A percentile compares a stretch with the other conserved stretches of the same genome.
Evolutionary conservation across 192 early-diverging fungal species (phyloP).

Genomic region (Backusella morwellensis): DNA sequence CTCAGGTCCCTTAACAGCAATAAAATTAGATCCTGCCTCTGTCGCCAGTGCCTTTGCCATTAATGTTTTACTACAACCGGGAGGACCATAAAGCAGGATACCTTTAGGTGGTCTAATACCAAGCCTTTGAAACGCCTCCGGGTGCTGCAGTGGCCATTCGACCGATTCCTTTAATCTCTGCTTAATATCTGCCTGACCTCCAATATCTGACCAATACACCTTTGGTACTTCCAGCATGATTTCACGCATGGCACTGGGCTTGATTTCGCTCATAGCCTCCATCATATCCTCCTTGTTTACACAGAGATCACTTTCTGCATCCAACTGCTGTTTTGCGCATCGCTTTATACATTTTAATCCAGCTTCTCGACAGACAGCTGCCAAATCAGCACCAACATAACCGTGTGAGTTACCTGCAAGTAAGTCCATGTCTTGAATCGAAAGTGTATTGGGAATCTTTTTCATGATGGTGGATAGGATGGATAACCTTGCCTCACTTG

Average conservation of each 20-base stretch:
- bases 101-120: constrained; percentile 96
- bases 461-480: constrained; percentile 74
- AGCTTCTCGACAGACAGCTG: constrained; percentile 83
- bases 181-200: constrained; percentile 91
- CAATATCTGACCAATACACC: constrained; percentile 92
- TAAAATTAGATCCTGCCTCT: constrained; percentile 94
- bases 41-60: constrained; percentile 98
- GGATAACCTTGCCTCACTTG: constrained; percentile 55
- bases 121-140: constrained; percentile 84
- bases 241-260: constrained; percentile 87
- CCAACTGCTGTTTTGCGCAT: constrained; percentile 1
- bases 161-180: constrained; percentile 91
- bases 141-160: constrained; percentile 97
- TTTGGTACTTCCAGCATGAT: constrained; percentile 91
- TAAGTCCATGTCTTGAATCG: constrained; percentile 48
- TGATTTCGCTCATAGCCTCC: constrained; percentile 50
- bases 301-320: constrained; percentile 33
- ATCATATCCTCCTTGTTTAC: constrained; percentile 58
- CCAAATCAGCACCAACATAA: constrained; percentile 97
- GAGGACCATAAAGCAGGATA: constrained; percentile 96
- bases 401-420: constrained; percentile 80
- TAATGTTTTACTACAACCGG: constrained; percentile 97
- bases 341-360: constrained; percentile 76
- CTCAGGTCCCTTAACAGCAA: constrained; percentile 98
- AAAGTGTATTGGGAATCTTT: constrained; percentile 67